A percentile compares a stretch with the other conserved stretches of the same genome.
Conservation (phyloP, 2,329 filamentous ascomycete genomes). For the Aspergillus vadensis region DNA sequence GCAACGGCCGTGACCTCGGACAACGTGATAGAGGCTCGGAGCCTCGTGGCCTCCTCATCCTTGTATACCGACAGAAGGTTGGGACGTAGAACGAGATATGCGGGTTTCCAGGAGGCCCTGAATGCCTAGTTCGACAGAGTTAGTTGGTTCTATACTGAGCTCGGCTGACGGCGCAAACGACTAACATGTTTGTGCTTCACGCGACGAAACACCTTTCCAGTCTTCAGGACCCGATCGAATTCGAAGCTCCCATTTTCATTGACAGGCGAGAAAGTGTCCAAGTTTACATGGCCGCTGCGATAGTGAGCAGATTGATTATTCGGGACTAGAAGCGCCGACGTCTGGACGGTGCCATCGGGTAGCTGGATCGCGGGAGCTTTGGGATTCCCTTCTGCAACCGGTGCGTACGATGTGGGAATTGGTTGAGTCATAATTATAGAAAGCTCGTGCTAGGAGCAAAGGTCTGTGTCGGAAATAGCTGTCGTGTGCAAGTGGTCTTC, state of each 20-base stretch:
- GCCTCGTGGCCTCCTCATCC: slow-evolving; percentile 82
- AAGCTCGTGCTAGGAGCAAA: not conserved
- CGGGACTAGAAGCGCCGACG: slow-evolving; percentile 26
- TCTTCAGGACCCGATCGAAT: slow-evolving; percentile 90
- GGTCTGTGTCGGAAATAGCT: not conserved
- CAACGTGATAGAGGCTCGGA: slow-evolving; percentile 84
- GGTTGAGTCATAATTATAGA: slow-evolving; percentile 27
- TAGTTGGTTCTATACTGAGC: slow-evolving; percentile 15
- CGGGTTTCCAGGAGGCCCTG: slow-evolving; percentile 80
- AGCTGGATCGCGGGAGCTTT: slow-evolving; percentile 31
- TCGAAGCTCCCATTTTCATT: slow-evolving; percentile 95
- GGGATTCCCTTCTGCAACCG: slow-evolving; percentile 26
- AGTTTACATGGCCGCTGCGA: slow-evolving; percentile 52
- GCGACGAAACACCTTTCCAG: slow-evolving; percentile 81
- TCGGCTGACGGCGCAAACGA: slow-evolving; percentile 8
- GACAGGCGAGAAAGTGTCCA: slow-evolving; percentile 77
- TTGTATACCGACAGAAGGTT: slow-evolving; percentile 93
- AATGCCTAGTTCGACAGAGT: slow-evolving; percentile 36
- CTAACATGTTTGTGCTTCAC: slow-evolving; percentile 89
- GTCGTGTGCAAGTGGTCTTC: not conserved
- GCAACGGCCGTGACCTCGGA: slow-evolving; percentile 90
- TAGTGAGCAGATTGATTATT: slow-evolving; percentile 21
- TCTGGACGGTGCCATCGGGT: slow-evolving; percentile 28
- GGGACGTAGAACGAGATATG: slow-evolving; percentile 86
- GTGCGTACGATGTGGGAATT: slow-evolving; percentile 22